These are phyloP conservation scores for Cudoniella acicularis DNA, from an alignment of 495 filamentous ascomycete genomes.

Conservation along the genomic window DNA sequence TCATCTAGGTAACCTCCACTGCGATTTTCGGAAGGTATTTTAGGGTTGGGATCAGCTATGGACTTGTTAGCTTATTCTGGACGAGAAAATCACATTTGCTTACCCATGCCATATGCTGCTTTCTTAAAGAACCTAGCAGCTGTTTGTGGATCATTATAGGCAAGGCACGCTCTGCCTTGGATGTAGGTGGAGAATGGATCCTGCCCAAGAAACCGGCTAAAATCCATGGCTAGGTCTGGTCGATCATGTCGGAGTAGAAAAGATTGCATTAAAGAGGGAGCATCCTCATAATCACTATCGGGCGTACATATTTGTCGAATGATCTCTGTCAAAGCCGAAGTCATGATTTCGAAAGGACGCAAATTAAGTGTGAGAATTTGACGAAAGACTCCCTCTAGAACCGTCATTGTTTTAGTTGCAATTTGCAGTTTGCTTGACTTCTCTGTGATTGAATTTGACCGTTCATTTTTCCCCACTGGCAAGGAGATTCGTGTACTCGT, in stretches of 20 bases:
- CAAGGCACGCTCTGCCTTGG: constrained; percentile 74
- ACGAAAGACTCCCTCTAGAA: constrained; percentile 45
- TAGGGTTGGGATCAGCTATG: constrained; percentile 16
- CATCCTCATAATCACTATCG: constrained; percentile 46
- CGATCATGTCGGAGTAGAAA: constrained; percentile 65
- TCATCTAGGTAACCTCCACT: constrained; percentile 62
- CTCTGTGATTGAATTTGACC: constrained; percentile 24
- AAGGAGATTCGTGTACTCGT: constrained; percentile 50
- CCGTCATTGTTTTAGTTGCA: constrained; percentile 41
- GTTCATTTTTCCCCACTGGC: constrained; percentile 35
- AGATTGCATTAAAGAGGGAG: constrained; percentile 58
- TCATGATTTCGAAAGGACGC: constrained; percentile 36
- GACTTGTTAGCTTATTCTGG: constrained; percentile 7
- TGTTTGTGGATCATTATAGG: constrained; percentile 63
- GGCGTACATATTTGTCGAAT: constrained; percentile 38
- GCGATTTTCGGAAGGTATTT: constrained; percentile 34
- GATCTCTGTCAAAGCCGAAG: constrained; percentile 51
- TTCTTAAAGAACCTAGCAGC: constrained; percentile 78
- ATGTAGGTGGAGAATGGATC: constrained; percentile 78
- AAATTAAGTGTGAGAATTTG: constrained; percentile 47
- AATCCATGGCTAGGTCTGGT: constrained; percentile 71
- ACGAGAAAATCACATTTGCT: constrained; percentile 28
- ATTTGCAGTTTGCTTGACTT: constrained; percentile 33
- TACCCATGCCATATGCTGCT: constrained; percentile 78
- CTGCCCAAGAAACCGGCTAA: constrained; percentile 62